phyloP scores from a whole-genome alignment of 2,329 filamentous ascomycete species.

The Talaromyces piceae region DNA sequence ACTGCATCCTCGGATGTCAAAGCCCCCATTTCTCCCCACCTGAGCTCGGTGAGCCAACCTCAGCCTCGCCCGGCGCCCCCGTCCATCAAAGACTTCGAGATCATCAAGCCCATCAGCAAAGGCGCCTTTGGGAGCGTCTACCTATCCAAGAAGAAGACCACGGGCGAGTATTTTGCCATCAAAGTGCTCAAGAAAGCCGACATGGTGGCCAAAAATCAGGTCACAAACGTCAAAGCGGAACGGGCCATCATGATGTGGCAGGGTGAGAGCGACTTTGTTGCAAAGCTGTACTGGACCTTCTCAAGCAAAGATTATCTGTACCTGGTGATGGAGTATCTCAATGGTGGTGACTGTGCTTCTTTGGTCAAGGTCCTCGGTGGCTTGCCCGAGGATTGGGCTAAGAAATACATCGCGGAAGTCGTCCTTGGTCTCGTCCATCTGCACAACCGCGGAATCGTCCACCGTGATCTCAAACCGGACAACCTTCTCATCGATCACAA shows the following conservation, averaged over 20 bases:
- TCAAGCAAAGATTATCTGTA: slow-evolving; percentile 99
- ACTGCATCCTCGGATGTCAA: slow-evolving; percentile 64
- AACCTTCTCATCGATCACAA: slow-evolving; percentile 96
- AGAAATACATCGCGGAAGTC: slow-evolving; percentile 94
- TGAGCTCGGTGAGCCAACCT: slow-evolving; percentile 69
- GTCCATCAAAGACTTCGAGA: slow-evolving; percentile 98
- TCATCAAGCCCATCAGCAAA: slow-evolving; percentile 99
- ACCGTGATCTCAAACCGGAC: slow-evolving; percentile 93
- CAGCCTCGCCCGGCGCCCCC: slow-evolving; percentile 84
- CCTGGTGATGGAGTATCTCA: slow-evolving; percentile 97
- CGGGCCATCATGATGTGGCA: slow-evolving; percentile 99
- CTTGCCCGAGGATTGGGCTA: slow-evolving; percentile 92
- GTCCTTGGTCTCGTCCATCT: slow-evolving; percentile 95
- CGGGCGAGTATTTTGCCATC: slow-evolving; percentile 96
- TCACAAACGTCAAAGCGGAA: slow-evolving; percentile 98
- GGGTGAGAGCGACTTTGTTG: slow-evolving; percentile 96
- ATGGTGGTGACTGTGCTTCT: slow-evolving; percentile 93
- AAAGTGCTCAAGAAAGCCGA: slow-evolving; percentile 99
- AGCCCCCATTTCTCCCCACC: slow-evolving; percentile 72
- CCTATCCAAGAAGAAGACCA: slow-evolving; percentile 95
- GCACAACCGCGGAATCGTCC: slow-evolving; percentile 88
- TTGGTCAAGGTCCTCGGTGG: slow-evolving; percentile 90
- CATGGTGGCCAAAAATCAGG: slow-evolving; percentile 99
- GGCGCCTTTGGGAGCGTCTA: slow-evolving; percentile 98
- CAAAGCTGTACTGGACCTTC: slow-evolving; percentile 99